Base-by-base conservation (phyloP, 2,329 filamentous ascomycete genomes). In the Neobulgaria alba region DNA sequence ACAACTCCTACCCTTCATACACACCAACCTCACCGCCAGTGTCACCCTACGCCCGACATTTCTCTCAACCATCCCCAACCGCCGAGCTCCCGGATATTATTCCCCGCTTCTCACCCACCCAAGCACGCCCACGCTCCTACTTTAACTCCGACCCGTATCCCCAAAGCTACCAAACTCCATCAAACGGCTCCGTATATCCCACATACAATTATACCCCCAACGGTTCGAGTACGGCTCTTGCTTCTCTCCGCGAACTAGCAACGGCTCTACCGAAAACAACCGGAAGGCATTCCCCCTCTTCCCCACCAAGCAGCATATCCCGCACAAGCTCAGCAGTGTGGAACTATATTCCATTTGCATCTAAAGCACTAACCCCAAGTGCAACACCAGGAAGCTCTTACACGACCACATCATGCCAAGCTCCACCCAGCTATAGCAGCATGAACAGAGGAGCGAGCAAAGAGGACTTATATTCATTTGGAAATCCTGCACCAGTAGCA, bases 51-150 rank as follows among this genome's bases (percentile, higher is more conserved):
- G 35, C 46, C 4, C 43, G 45, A 10, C 39, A 41, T 10, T 54
- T 49, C 19, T 38, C 52, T 42, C 63, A 61, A 45, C 64, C 71
- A 18, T 64, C 65, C 47, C 20, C 39, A 18, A 33, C 42, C 19
- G 39, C 63, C 5, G 63, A 67, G 38, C 74, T 78, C 54, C 73
- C 69, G 52, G 77, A 80, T 57, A 80, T 80, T 50, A 70, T 81
- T 48, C 77, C 77, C 36, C 73, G 75, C 45, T 75, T 76, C 26
- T 77, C 75, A 9, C 77, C 77, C 10, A 80, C 77, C 12, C 69
- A 75, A 44, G 74, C 75, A 32, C 71, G 63, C 71, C 74, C 38
- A 69, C 67, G 57, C 64, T 75, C 59, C 63, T 73, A 75, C 72
- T 49, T 73, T 74, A 49, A 45, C 33, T 49, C 67, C 69, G 30